phyloP scores from a whole-genome alignment of 257 asterid genomes.

The Nicotiana tomentosiformis region DNA sequence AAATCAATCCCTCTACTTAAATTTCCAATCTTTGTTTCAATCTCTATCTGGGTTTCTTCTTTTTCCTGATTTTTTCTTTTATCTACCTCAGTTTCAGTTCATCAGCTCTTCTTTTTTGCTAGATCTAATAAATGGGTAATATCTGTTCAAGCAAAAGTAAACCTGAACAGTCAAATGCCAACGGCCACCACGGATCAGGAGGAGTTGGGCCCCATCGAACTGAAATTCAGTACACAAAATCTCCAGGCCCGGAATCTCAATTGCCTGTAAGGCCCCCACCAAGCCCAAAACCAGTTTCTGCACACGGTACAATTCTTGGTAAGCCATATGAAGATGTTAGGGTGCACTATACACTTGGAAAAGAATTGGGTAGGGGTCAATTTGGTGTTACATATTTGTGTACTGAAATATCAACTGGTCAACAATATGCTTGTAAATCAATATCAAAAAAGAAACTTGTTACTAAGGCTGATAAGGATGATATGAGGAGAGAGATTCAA shows the following conservation, averaged over 20 bases:
- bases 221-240: conserved; percentile 43
- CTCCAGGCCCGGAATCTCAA: conserved; percentile 52
- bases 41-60: neutral
- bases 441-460: conserved; percentile 66
- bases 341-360: conserved; percentile 43
- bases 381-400: conserved; percentile 73
- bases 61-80: neutral
- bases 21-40: neutral
- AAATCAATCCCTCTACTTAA: no score
- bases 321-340: conserved; percentile 56
- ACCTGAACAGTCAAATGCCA: conserved; percentile 15
- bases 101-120: neutral
- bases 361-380: conserved; percentile 73
- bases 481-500: conserved; percentile 76
- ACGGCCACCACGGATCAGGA: conserved; percentile 19
- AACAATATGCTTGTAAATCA: conserved; percentile 68
- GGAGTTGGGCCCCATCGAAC: conserved; percentile 24
- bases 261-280: conserved; percentile 25
- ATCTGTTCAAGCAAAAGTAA: conserved; percentile 37
- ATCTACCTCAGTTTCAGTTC: neutral
- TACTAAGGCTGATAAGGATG: conserved; percentile 59
- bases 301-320: conserved; percentile 50
- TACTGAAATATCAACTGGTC: conserved; percentile 40
- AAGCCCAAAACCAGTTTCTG: conserved; percentile 30
- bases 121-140: conserved; percentile 27